phyloP scores from a whole-genome alignment of 495 filamentous ascomycete species.

The Penicillium canescens region DNA sequence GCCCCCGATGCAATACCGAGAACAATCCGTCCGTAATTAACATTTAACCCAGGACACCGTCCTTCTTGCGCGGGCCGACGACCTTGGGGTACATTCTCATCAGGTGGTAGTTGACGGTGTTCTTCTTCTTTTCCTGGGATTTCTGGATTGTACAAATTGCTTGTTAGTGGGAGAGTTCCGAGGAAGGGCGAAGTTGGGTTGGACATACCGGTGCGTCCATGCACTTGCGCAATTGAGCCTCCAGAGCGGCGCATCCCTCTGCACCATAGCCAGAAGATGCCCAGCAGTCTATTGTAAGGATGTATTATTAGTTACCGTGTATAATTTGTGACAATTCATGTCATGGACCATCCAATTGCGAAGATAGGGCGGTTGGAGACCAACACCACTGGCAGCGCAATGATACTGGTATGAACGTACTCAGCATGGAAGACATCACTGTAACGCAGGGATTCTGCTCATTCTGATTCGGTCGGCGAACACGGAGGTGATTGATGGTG shows the following conservation, averaged over 20 bases:
- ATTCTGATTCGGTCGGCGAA: constrained; percentile 76
- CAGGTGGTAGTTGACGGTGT: constrained; percentile 94
- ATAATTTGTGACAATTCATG: neutral
- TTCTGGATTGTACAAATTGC: constrained; percentile 43
- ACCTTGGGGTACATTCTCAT: constrained; percentile 83
- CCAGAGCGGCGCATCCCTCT: constrained; percentile 75
- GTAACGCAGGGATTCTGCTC: constrained; percentile 76
- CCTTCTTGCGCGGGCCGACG: constrained; percentile 69
- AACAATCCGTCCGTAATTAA: constrained; percentile 4
- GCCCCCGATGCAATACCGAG: neutral
- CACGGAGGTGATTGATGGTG: constrained; percentile 79
- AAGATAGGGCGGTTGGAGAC: neutral
- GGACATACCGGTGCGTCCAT: constrained; percentile 79
- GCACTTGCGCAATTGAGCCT: constrained; percentile 81
- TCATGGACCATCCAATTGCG: neutral
- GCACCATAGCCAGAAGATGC: constrained; percentile 77
- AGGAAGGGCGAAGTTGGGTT: neutral
- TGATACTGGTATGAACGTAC: constrained; percentile 53
- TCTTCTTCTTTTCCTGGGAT: constrained; percentile 66
- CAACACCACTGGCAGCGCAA: neutral
- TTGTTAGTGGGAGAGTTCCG: constrained; percentile 10
- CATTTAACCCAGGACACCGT: constrained; percentile 42
- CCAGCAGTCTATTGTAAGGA: constrained; percentile 74
- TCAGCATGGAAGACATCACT: constrained; percentile 87
- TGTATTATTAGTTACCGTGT: constrained; percentile 7